These are phyloP conservation scores for Penicillium carneum DNA, from an alignment of 2,329 filamentous ascomycete genomes.

Conservation along the genomic window DNA sequence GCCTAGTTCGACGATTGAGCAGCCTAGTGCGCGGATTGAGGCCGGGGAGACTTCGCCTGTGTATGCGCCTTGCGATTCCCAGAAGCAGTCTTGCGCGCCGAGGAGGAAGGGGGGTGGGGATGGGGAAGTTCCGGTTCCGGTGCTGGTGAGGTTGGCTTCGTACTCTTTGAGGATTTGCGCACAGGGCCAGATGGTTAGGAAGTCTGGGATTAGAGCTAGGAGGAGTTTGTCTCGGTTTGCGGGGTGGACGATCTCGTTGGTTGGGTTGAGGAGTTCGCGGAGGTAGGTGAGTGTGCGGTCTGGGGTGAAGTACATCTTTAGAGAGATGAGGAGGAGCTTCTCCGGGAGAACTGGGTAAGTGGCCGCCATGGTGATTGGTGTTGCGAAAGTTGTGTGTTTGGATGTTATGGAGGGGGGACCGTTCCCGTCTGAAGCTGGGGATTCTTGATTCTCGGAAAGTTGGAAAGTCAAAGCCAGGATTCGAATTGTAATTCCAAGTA, in stretches of 20 bases:
- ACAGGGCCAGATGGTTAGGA: slow-evolving; percentile 67
- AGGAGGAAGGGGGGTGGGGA: slow-evolving; percentile 62
- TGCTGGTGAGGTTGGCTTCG: slow-evolving; percentile 32
- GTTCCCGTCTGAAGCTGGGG: not conserved
- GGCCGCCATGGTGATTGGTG: slow-evolving; percentile 22
- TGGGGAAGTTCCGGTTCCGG: slow-evolving; percentile 25
- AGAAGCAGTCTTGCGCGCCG: slow-evolving; percentile 79
- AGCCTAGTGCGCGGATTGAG: slow-evolving; percentile 72
- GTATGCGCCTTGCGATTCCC: slow-evolving; percentile 73
- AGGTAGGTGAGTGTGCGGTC: slow-evolving; percentile 65
- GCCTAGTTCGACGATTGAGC: slow-evolving; percentile 76
- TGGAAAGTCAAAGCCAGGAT: not conserved
- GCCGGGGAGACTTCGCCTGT: slow-evolving; percentile 79
- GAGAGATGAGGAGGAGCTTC: slow-evolving; percentile 50
- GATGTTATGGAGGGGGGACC: not conserved
- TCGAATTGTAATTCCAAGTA: not conserved
- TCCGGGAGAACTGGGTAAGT: slow-evolving; percentile 46
- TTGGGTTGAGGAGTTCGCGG: slow-evolving; percentile 56
- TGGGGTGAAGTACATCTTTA: slow-evolving; percentile 51
- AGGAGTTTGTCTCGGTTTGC: slow-evolving; percentile 63
- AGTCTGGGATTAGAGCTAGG: slow-evolving; percentile 80
- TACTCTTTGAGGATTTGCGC: slow-evolving; percentile 49
- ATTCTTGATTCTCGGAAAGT: not conserved
- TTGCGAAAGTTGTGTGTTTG: not conserved
- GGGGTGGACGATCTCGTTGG: slow-evolving; percentile 55